phyloP scores from a whole-genome alignment of 805 yeast species.

The Yarrowia yakushimensis region DNA sequence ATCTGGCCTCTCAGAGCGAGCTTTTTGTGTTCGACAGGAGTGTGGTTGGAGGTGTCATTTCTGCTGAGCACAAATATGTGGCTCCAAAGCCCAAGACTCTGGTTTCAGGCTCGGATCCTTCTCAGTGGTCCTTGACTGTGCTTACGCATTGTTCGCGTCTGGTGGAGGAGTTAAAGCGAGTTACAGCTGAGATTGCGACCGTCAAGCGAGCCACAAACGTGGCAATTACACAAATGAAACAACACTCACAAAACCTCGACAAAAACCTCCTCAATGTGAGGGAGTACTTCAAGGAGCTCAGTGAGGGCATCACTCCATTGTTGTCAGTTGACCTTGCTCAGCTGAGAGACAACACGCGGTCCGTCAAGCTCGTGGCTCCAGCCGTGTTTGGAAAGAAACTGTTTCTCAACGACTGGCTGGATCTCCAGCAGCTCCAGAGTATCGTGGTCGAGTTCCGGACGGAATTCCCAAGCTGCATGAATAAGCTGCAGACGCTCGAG shows the following conservation, averaged over 20 bases:
- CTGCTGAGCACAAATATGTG: not conserved
- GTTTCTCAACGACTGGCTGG: constrained; percentile 8
- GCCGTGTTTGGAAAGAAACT: not conserved
- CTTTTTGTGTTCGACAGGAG: constrained; percentile 17
- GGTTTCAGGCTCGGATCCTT: not conserved
- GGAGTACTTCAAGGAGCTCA: constrained; percentile 1
- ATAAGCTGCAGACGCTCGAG: not conserved
- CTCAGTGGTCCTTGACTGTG: not conserved
- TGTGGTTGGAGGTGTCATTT: not conserved
- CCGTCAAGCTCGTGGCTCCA: not conserved
- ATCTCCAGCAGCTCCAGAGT: not conserved
- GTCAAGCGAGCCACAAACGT: constrained; percentile 7
- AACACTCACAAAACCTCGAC: not conserved
- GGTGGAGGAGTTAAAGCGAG: not conserved
- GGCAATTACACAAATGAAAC: constrained; percentile 6
- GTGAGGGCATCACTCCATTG: not conserved
- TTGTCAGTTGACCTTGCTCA: not conserved
- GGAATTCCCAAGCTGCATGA: not conserved
- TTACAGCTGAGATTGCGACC: not conserved
- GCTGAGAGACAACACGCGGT: not conserved
- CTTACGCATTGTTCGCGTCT: not conserved
- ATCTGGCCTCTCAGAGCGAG: not conserved
- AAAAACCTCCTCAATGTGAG: not conserved
- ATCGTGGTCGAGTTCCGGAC: not conserved
- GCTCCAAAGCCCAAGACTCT: not conserved